phyloP scores from a whole-genome alignment of 768 basidiomycete genomes.

The Boletus insuetus region DNA sequence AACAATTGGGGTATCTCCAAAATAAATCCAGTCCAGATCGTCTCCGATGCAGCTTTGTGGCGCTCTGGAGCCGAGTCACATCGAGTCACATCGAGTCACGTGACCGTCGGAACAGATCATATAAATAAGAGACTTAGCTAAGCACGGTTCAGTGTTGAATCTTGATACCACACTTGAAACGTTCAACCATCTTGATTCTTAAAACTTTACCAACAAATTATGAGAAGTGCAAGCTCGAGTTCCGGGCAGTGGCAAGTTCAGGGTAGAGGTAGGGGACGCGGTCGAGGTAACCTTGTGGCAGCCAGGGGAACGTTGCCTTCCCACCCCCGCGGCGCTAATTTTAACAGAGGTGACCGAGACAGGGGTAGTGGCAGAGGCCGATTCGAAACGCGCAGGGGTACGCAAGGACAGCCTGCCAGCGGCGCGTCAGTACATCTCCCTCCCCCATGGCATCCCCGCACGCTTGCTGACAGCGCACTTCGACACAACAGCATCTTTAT shows the following conservation, averaged over 20 bases:
- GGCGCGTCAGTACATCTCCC: conserved; percentile 17
- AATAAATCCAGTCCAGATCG: too few species aligned
- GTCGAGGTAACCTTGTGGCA: background rate
- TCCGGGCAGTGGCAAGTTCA: conserved; percentile 16
- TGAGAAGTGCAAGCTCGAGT: background rate
- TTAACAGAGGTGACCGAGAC: background rate
- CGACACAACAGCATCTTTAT: conserved; percentile 29
- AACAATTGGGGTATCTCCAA: too few species aligned
- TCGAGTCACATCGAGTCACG: too few species aligned
- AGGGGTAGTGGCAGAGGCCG: conserved; percentile 9
- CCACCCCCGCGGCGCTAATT: conserved; percentile 5
- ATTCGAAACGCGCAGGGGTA: conserved; percentile 19
- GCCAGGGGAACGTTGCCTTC: background rate
- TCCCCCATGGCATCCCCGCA: background rate
- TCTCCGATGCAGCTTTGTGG: too few species aligned
- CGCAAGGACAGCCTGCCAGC: conserved; percentile 12
- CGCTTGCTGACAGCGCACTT: background rate
- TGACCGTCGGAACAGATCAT: too few species aligned
- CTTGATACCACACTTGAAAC: too few species aligned
- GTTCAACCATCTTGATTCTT: too few species aligned
- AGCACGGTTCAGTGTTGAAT: too few species aligned
- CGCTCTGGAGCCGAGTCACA: too few species aligned
- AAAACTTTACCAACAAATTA: background rate
- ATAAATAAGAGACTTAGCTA: too few species aligned
- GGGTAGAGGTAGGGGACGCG: conserved; percentile 17